Percentiles rank a stretch among this genome's conserved stretches.
phyloP scores from a whole-genome alignment of 176 grass and related monocot species.

The Sorghum bicolor region DNA sequence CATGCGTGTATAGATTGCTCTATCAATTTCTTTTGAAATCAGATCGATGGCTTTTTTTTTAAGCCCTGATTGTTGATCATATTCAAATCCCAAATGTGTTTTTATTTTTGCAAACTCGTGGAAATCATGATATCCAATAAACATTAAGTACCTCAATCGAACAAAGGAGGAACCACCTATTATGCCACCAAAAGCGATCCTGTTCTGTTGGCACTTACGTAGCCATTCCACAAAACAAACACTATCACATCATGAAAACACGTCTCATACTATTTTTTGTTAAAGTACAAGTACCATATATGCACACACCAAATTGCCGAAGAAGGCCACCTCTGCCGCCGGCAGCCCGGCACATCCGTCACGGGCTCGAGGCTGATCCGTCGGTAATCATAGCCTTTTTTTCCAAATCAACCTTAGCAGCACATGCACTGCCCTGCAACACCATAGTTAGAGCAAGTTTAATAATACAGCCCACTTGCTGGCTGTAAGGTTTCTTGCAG shows the following conservation, averaged over 20 bases:
- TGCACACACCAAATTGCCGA: background rate
- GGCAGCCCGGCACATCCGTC: background rate
- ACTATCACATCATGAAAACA: no score
- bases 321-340: background rate
- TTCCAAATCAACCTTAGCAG: background rate
- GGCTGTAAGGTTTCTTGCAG: no score
- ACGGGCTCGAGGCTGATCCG: background rate
- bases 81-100: background rate
- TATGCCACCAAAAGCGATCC: background rate
- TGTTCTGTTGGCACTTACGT: background rate
- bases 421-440: constrained; percentile 4
- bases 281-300: no score
- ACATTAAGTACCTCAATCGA: background rate
- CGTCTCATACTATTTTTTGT: no score
- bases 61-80: background rate
- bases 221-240: background rate
- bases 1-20: no score
- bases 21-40: no score
- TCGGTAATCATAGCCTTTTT: background rate
- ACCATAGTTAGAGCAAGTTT: background rate
- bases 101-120: background rate
- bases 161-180: background rate
- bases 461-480: no score
- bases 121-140: background rate
- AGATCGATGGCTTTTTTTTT: background rate